phyloP scores from a whole-genome alignment of 2,329 filamentous ascomycete species.

The Neoscytalidium dimidiatum region DNA sequence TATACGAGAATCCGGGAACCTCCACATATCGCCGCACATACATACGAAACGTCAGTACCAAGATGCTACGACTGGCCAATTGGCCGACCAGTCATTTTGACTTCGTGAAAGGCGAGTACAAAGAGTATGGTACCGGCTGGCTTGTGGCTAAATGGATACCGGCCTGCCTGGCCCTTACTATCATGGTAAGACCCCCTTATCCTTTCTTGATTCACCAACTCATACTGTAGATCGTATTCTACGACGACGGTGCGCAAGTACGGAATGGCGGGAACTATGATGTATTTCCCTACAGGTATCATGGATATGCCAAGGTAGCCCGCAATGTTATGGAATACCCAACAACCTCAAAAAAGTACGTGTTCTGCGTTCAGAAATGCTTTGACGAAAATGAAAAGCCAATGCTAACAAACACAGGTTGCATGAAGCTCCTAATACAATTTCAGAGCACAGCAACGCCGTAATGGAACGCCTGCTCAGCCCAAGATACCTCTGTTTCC shows the following conservation, averaged over 20 bases:
- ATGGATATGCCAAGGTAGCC: conserved; percentile 34
- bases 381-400: background rate
- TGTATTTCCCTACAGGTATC: conserved; percentile 30
- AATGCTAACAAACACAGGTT: background rate
- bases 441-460: conserved; percentile 26
- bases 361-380: background rate
- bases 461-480: conserved; percentile 30
- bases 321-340: conserved; percentile 30
- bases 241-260: conserved; percentile 20
- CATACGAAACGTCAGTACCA: conserved; percentile 31
- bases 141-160: conserved; percentile 34
- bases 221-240: background rate
- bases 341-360: background rate
- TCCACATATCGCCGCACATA: conserved; percentile 33
- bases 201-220: background rate
- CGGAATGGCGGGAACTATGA: conserved; percentile 32
- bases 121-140: conserved; percentile 21
- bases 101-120: conserved; percentile 22
- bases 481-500: conserved; percentile 33
- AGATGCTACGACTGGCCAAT: conserved; percentile 32
- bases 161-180: conserved; percentile 27
- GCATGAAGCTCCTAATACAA: background rate
- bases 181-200: conserved; percentile 25
- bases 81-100: conserved; percentile 35
- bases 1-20: conserved; percentile 31